Evolutionary conservation across 164 flowering plant genomes (phyloP).

Genomic region (Umbilicus rupestris): DNA sequence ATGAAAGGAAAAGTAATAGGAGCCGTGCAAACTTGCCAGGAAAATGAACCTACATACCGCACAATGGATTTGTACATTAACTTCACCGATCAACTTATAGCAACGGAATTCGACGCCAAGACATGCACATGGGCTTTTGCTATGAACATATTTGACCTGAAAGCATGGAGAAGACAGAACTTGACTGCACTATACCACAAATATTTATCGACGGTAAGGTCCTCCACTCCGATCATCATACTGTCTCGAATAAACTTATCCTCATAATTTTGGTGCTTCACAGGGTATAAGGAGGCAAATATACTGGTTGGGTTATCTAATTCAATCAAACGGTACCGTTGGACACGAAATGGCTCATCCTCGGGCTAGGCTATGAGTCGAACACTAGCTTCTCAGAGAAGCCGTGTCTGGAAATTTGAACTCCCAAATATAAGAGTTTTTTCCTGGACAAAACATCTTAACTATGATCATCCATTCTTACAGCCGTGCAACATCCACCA

Average conservation of each 20-base stretch:
- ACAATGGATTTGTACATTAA: conserved; percentile 56
- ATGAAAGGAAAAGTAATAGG: conserved; percentile 84
- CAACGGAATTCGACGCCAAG: conserved; percentile 41
- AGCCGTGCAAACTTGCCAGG: conserved; percentile 71
- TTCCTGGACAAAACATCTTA: conserved; percentile 61
- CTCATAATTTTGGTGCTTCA: conserved; percentile 11
- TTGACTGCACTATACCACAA: conserved; percentile 49
- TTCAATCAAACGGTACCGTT: conserved; percentile 50
- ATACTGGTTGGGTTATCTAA: conserved; percentile 76
- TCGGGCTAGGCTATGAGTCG: conserved; percentile 71
- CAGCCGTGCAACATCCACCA: conserved; percentile 80
- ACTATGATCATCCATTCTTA: conserved; percentile 54
- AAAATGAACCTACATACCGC: conserved; percentile 37
- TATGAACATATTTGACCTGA: conserved; percentile 78
- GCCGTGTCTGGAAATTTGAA: conserved; percentile 88
- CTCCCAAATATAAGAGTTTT: conserved; percentile 49
- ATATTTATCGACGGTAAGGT: conserved; percentile 64
- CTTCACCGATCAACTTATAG: conserved; percentile 60
- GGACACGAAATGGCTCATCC: conserved; percentile 65
- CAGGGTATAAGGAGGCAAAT: conserved; percentile 59
- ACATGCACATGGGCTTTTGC: conserved; percentile 97
- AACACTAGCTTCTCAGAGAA: conserved; percentile 40
- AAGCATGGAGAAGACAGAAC: conserved; percentile 58
- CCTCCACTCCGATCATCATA: background rate
- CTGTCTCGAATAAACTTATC: background rate